Evolutionary conservation across 1,139 yeast species (phyloP), one percentile per base, ranked within the genome.

Genomic region (Candida sanyaensis): DNA sequence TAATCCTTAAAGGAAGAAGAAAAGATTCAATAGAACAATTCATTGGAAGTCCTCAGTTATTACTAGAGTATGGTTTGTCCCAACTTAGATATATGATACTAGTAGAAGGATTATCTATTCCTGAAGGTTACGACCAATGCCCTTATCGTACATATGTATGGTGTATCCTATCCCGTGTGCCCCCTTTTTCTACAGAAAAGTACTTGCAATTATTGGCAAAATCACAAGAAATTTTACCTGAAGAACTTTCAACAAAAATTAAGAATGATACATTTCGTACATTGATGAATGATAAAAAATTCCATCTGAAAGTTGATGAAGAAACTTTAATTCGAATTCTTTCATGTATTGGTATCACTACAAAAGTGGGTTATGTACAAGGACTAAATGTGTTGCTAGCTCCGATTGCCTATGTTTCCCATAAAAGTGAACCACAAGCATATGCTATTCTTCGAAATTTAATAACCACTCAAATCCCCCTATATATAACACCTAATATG

Each of bases 351-450:
- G 96, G 96, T 1, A 77, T 88, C 11, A 63, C 73, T 75, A 63
- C 62, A 47, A 61, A 73, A 55, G 68, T 79, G 66, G 60, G 79
- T 0, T 91, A 91, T 62, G 97, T 91, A 10, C 97, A 91, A 62
- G 97, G 97, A 1, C 83, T 92, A 84, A 92, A 92, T 62, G 93
- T 91, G 1, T 65, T 91, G 32, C 78, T 88, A 33, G 97, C 96
- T 0, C 97, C 97, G 0, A 81, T 91, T 49, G 78, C 91, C 21
- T 91, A 83, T 62, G 78, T 87, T 1, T 80, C 88, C 56, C 63
- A 71, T 56, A 83, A 86, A 46, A 81, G 91, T 38, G 98, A 91
- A 62, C 92, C 96, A 0, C 91, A 90, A 66, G 96, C 96, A 1
- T 91, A 82, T 63, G 81, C 88, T 9, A 57, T 92, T 30, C 81